Base-by-base conservation (phyloP, 495 filamentous ascomycete species). In the Cudoniella acicularis region DNA sequence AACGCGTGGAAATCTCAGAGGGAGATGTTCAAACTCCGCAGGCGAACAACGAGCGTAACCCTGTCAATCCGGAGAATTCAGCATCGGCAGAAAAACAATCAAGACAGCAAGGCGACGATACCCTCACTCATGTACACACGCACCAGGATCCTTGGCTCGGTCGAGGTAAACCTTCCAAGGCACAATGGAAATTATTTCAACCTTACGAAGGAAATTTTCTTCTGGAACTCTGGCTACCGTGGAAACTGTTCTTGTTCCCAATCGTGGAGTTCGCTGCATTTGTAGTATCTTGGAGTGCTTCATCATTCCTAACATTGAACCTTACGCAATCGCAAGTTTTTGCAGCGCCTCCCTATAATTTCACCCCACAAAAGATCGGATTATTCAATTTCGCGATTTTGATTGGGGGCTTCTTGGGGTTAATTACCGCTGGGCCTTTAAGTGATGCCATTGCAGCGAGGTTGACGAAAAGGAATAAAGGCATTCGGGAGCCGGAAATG, bases 191-290 rank as follows among this genome's bases (percentile, higher is more conserved):
- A 24, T 53, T 83, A 0, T 80, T 68, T 62, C 63, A 69, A 30
- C 45, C 51, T 9, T 69, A 67, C 42, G 61, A 78, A 78, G 60
- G 65, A 70, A 71, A 63, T 41, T 42, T 71, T 27, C 70, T 78
- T 40, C 62, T 68, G 20, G 62, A 80, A 72, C 20, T 71, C 8
- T 63, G 49, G 49, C 75, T 81, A 40, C 84, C 84, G 2, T 83
- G 80, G 78, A 83, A 84, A 54, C 68, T 87, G 18, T 78, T 83
- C 53, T 65, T 74, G 10, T 87, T 83, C 68, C 83, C 83, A 0
- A 86, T 87, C 58, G 82, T 86, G 26, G 80, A 87, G 61, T 82
- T 85, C 52, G 72, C 83, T 10, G 75, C 78, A 23, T 87, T 87
- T 68, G 77, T 86, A 22, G 81, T 86, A 2, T 83, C 82, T 9